A percentile compares a stretch with the other conserved stretches of the same genome.
Evolutionary conservation across 2,329 filamentous ascomycete genomes (phyloP).

Genomic region (Lachnellula cervina): DNA sequence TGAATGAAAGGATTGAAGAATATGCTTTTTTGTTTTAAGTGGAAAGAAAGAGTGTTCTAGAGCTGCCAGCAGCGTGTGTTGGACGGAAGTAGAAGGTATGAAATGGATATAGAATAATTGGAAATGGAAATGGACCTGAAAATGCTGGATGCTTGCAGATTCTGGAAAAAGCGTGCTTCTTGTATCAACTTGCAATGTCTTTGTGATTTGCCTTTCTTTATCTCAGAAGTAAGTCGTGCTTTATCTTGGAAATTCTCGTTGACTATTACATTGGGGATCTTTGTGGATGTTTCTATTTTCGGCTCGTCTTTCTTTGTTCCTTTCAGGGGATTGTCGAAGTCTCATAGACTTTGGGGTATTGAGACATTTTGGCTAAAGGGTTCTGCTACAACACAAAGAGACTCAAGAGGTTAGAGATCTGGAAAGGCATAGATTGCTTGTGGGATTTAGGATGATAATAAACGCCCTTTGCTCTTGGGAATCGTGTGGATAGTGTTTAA

Average conservation of each 20-base stretch:
- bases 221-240: background rate
- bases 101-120: constrained; percentile 2
- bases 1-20: background rate
- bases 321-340: background rate
- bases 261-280: background rate
- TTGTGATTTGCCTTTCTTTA: constrained; percentile 5
- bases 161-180: constrained; percentile 2
- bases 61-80: constrained; percentile 24
- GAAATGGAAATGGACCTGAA: constrained; percentile 3
- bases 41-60: constrained; percentile 10
- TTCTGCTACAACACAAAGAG: background rate
- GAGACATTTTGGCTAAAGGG: background rate
- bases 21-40: background rate
- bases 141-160: constrained; percentile 4
- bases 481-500: too few species aligned
- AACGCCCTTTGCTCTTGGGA: too few species aligned
- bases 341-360: background rate
- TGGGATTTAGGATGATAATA: too few species aligned
- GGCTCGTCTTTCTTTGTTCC: background rate
- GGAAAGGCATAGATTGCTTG: too few species aligned
- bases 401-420: too few species aligned
- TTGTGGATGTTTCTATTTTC: constrained; percentile 1
- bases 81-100: constrained; percentile 2
- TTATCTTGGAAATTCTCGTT: background rate
- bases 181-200: constrained; percentile 7